Conservation (phyloP, 768 basidiomycete species). For the Amanita rimosa region DNA sequence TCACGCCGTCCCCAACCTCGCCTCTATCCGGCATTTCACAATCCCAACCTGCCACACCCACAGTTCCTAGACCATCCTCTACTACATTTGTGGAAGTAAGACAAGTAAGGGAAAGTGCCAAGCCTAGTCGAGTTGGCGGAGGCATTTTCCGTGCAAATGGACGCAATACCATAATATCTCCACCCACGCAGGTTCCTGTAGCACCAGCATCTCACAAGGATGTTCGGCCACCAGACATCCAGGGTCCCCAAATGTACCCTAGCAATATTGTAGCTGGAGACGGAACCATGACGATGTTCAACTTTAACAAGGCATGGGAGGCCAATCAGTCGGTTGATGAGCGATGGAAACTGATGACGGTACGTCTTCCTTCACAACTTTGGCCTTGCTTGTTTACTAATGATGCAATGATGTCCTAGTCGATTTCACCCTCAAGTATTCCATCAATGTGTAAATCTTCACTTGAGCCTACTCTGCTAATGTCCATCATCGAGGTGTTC, state of each 20-base stretch:
- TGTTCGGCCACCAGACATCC: too few relatives aligned
- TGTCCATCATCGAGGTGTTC: constrained; percentile 46
- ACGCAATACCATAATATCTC: constrained; percentile 41
- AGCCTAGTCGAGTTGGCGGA: constrained; percentile 48
- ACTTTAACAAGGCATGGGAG: constrained; percentile 55
- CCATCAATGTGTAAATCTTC: constrained; percentile 60
- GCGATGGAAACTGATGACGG: constrained; percentile 49
- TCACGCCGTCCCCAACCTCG: constrained; percentile 3
- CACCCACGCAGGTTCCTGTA: background rate
- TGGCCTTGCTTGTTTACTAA: background rate
- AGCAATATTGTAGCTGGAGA: background rate
- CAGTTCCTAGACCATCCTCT: constrained; percentile 11
- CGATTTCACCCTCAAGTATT: constrained; percentile 40
- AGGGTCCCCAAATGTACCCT: background rate
- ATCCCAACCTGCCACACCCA: constrained; percentile 5
- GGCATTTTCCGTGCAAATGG: constrained; percentile 66
- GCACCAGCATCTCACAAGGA: background rate
- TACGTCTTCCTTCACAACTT: constrained; percentile 18
- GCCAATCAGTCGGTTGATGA: constrained; percentile 24
- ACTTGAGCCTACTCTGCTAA: constrained; percentile 54
- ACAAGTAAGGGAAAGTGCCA: constrained; percentile 40
- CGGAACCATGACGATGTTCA: constrained; percentile 34
- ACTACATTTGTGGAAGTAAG: constrained; percentile 49
- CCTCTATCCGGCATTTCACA: constrained; percentile 2
- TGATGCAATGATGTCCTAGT: constrained; percentile 29